Evolutionary conservation across 768 basidiomycete genomes (phyloP).

Genomic region (Lactarius deliciosus): DNA sequence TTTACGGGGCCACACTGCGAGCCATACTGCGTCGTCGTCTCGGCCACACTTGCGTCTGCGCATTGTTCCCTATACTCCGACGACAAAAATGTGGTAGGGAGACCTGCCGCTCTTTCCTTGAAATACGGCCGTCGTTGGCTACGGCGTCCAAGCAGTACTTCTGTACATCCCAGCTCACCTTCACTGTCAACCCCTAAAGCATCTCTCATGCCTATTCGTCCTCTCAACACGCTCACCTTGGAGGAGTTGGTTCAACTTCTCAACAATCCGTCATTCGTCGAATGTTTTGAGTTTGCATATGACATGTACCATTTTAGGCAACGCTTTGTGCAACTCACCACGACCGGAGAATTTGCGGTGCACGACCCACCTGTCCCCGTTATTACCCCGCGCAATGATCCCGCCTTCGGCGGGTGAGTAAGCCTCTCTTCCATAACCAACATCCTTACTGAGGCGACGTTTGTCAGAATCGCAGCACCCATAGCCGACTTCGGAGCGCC

Average conservation of each 20-base stretch:
- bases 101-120: neutral
- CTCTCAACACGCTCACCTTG: neutral
- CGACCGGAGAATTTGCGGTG: neutral
- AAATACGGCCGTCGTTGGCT: neutral
- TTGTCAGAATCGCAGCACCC: constrained; percentile 8
- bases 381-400: constrained; percentile 6
- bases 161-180: neutral
- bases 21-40: neutral
- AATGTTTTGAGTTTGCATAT: neutral
- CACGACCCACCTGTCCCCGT: constrained; percentile 3
- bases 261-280: neutral
- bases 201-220: neutral
- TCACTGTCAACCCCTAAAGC: constrained; percentile 1
- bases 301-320: constrained; percentile 1
- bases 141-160: neutral
- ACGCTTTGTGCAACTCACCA: neutral
- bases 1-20: neutral
- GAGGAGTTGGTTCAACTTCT: neutral
- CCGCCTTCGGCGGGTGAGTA: neutral
- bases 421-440: constrained; percentile 4
- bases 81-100: neutral
- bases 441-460: neutral
- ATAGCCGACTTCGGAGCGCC: neutral
- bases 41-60: neutral
- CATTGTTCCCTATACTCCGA: neutral